Conservation (phyloP, 805 yeast genomes). For the Wickerhamomyces hampshirensis region DNA sequence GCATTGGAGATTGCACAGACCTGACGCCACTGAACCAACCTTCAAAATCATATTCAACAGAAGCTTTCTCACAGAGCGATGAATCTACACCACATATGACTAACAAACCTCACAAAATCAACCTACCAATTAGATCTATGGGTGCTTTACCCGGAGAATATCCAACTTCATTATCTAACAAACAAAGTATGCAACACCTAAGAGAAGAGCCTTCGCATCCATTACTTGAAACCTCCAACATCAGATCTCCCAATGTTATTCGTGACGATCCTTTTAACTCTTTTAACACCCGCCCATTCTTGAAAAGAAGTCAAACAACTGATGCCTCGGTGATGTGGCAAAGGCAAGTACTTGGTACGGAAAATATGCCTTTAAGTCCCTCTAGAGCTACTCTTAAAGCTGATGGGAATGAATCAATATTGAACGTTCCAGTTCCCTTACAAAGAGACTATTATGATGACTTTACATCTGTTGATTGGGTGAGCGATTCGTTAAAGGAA, state of each 20-base stretch:
- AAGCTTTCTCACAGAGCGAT: neutral
- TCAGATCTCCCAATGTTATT: neutral
- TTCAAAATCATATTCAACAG: neutral
- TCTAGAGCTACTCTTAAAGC: neutral
- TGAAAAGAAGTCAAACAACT: neutral
- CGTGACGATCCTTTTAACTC: too few species aligned
- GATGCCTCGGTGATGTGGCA: neutral
- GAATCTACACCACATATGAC: neutral
- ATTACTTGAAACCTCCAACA: neutral
- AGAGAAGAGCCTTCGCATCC: neutral
- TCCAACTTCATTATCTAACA: neutral
- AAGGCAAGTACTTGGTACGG: neutral
- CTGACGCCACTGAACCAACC: neutral
- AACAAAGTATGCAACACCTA: neutral
- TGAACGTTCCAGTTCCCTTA: neutral
- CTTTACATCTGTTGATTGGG: constrained; percentile 60
- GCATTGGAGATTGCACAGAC: neutral
- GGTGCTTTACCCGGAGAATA: neutral
- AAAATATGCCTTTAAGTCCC: neutral
- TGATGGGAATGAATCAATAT: neutral
- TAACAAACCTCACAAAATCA: too few species aligned
- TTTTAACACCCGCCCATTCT: neutral
- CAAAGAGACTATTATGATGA: constrained; percentile 46
- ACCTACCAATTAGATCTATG: neutral
- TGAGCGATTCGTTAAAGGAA: constrained; percentile 41